Conservation (phyloP, 306 rosid species). For the Castanospermum australe region DNA sequence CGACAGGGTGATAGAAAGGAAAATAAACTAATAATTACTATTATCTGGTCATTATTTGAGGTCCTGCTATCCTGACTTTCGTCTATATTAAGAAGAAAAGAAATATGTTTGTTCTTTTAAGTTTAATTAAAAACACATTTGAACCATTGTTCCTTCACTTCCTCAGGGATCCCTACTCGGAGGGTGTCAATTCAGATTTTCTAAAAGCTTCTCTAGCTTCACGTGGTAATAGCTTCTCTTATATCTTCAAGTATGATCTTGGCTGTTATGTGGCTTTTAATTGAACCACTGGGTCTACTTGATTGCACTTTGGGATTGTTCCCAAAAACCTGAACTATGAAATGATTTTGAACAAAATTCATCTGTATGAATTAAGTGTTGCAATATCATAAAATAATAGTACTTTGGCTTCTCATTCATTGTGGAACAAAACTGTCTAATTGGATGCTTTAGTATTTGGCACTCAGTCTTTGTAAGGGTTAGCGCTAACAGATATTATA, state of each 20-base stretch:
- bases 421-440: background rate
- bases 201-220: slow-evolving; percentile 78
- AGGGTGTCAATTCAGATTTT: slow-evolving; percentile 61
- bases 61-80: background rate
- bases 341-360: background rate
- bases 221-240: slow-evolving; percentile 54
- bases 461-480: background rate
- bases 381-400: background rate
- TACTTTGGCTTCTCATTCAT: background rate
- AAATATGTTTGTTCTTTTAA: background rate
- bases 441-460: background rate
- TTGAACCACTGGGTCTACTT: background rate
- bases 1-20: background rate
- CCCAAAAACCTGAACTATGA: background rate
- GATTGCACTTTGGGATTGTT: background rate
- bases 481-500: background rate
- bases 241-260: slow-evolving; percentile 11
- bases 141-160: slow-evolving; percentile 20
- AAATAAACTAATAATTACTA: background rate
- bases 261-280: background rate
- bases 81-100: background rate
- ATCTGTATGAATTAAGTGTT: background rate
- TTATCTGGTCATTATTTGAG: background rate
- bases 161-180: slow-evolving; percentile 85
- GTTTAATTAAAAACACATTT: background rate